Evolutionary conservation across 257 asterid genomes (phyloP).

Genomic region (Fraxinus pennsylvanica): DNA sequence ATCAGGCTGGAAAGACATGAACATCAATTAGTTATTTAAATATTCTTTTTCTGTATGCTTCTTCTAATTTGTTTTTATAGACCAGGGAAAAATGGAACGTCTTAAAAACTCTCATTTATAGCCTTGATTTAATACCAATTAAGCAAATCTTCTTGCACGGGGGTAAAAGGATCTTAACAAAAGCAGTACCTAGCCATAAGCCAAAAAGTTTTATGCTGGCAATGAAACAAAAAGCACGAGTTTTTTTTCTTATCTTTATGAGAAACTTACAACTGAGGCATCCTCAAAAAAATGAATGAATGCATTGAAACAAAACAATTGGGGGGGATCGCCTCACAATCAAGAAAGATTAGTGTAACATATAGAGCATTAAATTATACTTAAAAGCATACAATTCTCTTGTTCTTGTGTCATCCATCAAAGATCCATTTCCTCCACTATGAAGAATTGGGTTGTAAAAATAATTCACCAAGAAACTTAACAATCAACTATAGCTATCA

Average conservation of each 20-base stretch:
- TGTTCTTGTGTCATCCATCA: conserved; percentile 4
- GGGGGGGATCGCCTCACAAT: not conserved
- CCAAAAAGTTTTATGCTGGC: not conserved
- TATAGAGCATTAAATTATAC: not conserved
- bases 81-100: not conserved
- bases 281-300: not conserved
- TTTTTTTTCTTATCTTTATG: not conserved
- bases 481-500: not conserved
- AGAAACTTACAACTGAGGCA: not conserved
- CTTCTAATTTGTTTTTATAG: not conserved
- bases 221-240: not conserved
- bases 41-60: not conserved
- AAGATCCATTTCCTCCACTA: not conserved
- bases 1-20: conserved; percentile 11
- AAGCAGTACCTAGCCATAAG: not conserved
- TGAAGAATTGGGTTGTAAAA: not conserved
- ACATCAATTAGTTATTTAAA: not conserved
- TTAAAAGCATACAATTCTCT: not conserved
- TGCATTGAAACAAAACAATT: not conserved
- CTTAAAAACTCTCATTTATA: not conserved
- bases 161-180: not conserved
- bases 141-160: conserved; percentile 11
- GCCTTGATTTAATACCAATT: not conserved
- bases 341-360: not conserved
- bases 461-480: not conserved